A percentile compares a stretch with the other conserved stretches of the same genome.
Evolutionary conservation across 306 rosid species (phyloP).

Genomic region (Inga laurina): DNA sequence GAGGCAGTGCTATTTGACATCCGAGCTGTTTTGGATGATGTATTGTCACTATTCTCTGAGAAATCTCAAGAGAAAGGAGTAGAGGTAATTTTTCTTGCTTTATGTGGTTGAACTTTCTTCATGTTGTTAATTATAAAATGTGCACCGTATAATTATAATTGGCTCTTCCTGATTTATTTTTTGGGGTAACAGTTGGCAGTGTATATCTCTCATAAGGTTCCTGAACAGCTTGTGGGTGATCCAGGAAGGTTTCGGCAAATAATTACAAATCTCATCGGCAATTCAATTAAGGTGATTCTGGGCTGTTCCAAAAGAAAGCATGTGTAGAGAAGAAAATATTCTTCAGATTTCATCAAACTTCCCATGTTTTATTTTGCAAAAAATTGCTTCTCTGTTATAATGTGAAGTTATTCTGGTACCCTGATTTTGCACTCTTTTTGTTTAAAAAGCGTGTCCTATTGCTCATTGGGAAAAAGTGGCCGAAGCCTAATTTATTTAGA

Average conservation of each 20-base stretch:
- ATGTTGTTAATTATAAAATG: not conserved
- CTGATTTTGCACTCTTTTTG: not conserved
- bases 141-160: not conserved
- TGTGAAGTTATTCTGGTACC: not conserved
- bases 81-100: slow-evolving; percentile 64
- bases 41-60: slow-evolving; percentile 86
- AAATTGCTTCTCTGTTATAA: not conserved
- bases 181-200: slow-evolving; percentile 63
- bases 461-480: not conserved
- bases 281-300: slow-evolving; percentile 70
- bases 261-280: slow-evolving; percentile 81
- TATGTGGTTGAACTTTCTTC: not conserved
- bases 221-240: slow-evolving; percentile 77
- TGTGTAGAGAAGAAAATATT: not conserved
- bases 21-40: slow-evolving; percentile 81
- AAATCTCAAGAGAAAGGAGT: slow-evolving; percentile 95
- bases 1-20: slow-evolving; percentile 84
- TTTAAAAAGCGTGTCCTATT: slow-evolving; percentile 11
- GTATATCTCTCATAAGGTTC: slow-evolving; percentile 72
- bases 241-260: slow-evolving; percentile 89
- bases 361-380: not conserved
- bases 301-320: not conserved
- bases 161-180: slow-evolving; percentile 37
- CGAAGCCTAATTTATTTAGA: not conserved
- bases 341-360: not conserved